A percentile compares a stretch with the other conserved stretches of the same genome.
Conservation (phyloP, 805 yeast species). For the Myxozyma neotropica region DNA sequence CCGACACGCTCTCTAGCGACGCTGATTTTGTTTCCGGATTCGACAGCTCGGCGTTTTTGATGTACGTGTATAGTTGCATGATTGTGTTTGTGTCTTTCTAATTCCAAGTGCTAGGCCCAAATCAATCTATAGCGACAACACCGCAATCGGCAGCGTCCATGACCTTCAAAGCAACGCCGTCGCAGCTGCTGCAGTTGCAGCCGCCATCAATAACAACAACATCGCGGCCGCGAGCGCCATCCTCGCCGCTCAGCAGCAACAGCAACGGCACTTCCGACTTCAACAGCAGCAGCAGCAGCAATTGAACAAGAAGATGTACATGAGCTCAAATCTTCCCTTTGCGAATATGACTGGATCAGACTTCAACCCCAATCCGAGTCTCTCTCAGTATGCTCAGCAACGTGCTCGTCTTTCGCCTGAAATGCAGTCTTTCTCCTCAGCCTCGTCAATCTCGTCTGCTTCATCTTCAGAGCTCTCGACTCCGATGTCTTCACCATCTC, state of each 20-base stretch:
- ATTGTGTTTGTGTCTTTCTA: not conserved
- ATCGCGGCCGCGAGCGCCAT: conserved; percentile 12
- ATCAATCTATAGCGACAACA: not conserved
- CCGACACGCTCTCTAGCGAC: not conserved
- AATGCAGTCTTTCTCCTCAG: conserved; percentile 13
- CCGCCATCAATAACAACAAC: conserved; percentile 9
- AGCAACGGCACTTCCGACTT: conserved; percentile 5
- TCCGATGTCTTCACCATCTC: conserved; percentile 32
- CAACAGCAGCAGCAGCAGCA: conserved; percentile 17
- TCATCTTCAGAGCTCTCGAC: conserved; percentile 31
- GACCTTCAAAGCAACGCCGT: conserved; percentile 8
- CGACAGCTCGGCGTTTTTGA: conserved; percentile 1
- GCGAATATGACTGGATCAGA: conserved; percentile 6
- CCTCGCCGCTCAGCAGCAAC: conserved; percentile 19
- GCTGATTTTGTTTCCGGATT: conserved; percentile 3
- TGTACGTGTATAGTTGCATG: conserved; percentile 6
- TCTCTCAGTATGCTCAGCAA: conserved; percentile 3
- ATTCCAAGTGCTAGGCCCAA: not conserved
- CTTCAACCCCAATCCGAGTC: not conserved
- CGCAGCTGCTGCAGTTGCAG: conserved; percentile 13
- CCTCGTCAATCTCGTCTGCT: conserved; percentile 18
- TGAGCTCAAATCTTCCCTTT: not conserved
- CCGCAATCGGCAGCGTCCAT: not conserved
- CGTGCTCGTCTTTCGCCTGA: conserved; percentile 17
- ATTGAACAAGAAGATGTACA: not conserved